Conservation (phyloP, 2,329 filamentous ascomycete genomes). For the Lasiodiplodia hormozganensis region DNA sequence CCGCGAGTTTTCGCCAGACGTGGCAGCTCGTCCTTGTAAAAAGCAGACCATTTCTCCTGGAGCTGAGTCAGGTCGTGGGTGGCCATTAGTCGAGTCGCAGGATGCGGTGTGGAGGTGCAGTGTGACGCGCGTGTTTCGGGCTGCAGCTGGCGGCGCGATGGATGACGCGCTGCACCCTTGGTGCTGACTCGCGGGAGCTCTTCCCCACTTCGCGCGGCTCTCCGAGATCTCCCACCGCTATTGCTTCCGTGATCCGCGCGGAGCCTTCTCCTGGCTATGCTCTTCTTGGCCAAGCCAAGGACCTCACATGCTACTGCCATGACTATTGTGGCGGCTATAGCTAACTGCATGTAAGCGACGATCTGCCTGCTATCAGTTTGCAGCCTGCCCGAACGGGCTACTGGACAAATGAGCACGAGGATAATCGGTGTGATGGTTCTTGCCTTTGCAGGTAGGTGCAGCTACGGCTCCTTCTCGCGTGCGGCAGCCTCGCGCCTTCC, state of each 20-base stretch:
- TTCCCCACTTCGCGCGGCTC: not conserved
- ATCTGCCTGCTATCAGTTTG: not conserved
- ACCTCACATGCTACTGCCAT: not conserved
- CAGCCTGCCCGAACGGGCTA: not conserved
- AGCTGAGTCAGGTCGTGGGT: not conserved
- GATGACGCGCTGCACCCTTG: slow-evolving; percentile 5
- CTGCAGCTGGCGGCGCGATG: slow-evolving; percentile 2
- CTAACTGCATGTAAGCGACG: not conserved
- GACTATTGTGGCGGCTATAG: not conserved
- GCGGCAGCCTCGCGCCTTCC: not conserved
- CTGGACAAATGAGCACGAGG: not conserved
- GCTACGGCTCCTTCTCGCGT: not conserved
- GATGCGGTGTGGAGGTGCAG: slow-evolving; percentile 14
- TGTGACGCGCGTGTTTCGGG: not conserved
- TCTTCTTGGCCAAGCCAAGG: not conserved
- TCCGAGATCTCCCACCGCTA: slow-evolving; percentile 1
- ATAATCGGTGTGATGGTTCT: not conserved
- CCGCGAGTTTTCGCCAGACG: slow-evolving; percentile 39
- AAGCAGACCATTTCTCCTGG: slow-evolving; percentile 35
- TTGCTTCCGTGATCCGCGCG: slow-evolving; percentile 10
- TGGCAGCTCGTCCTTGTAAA: slow-evolving; percentile 40
- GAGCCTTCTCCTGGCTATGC: not conserved
- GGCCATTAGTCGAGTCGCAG: not conserved
- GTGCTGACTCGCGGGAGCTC: slow-evolving; percentile 8
- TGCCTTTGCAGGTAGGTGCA: not conserved